These are phyloP conservation scores for Neurospora africana DNA, from an alignment of 495 filamentous ascomycete species.

Conservation along the genomic window DNA sequence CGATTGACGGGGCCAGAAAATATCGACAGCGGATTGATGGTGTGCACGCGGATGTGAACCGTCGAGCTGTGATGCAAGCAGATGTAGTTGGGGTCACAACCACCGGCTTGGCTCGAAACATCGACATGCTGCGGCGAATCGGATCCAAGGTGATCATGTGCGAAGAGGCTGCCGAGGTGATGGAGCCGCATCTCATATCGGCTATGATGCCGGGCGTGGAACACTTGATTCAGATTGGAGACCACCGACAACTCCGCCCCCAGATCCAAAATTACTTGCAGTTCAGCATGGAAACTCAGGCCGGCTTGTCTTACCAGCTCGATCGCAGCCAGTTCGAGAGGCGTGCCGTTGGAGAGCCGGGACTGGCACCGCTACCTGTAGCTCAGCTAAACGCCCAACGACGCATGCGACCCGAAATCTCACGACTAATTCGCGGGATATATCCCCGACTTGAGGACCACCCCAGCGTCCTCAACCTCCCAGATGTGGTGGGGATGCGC, in stretches of 20 bases:
- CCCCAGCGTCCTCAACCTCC: slow-evolving; percentile 39
- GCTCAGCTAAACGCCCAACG: slow-evolving; percentile 44
- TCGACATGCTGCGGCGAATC: slow-evolving; percentile 50
- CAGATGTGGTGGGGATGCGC: slow-evolving; percentile 54
- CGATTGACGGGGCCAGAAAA: slow-evolving; percentile 1
- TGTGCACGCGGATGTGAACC: slow-evolving; percentile 38
- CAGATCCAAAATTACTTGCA: slow-evolving; percentile 21
- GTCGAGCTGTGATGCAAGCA: slow-evolving; percentile 40
- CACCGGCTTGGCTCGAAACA: slow-evolving; percentile 56
- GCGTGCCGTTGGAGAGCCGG: slow-evolving; percentile 12
- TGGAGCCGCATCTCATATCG: slow-evolving; percentile 60
- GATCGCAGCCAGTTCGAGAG: slow-evolving; percentile 24
- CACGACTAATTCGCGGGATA: slow-evolving; percentile 48
- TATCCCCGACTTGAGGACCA: slow-evolving; percentile 58
- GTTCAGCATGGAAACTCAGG: slow-evolving; percentile 14
- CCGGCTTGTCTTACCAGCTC: slow-evolving; percentile 11
- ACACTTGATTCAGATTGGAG: slow-evolving; percentile 67
- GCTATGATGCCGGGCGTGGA: slow-evolving; percentile 59
- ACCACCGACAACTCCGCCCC: slow-evolving; percentile 65
- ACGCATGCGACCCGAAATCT: slow-evolving; percentile 56
- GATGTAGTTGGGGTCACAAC: slow-evolving; percentile 69
- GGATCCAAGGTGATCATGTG: slow-evolving; percentile 58
- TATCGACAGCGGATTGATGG: slow-evolving; percentile 27
- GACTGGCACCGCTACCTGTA: slow-evolving; percentile 16
- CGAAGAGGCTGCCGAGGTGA: slow-evolving; percentile 71